phyloP scores from a whole-genome alignment of 2,329 filamentous ascomycete genomes.

The Penicillium sp. region DNA sequence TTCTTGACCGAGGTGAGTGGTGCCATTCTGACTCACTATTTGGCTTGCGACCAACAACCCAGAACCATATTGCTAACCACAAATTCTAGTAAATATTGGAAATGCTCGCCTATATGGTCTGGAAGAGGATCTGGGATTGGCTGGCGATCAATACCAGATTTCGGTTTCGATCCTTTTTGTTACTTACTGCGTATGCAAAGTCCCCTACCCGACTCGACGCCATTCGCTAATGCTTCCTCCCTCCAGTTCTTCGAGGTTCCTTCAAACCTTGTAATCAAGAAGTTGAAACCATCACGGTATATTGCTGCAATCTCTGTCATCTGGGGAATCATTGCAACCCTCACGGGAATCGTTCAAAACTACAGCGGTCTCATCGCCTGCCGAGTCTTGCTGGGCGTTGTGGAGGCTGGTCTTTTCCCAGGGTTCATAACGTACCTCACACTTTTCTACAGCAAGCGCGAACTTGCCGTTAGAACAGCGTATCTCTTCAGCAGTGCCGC shows the following conservation, averaged over 20 bases:
- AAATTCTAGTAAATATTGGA: constrained; percentile 66
- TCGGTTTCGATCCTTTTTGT: constrained; percentile 70
- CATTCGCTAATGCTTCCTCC: constrained; percentile 10
- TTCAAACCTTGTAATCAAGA: constrained; percentile 67
- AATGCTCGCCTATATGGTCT: constrained; percentile 70
- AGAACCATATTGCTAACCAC: constrained; percentile 14
- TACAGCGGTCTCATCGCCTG: constrained; percentile 70
- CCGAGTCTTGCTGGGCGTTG: constrained; percentile 68
- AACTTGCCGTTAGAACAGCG: constrained; percentile 72
- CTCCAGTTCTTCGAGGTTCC: constrained; percentile 63
- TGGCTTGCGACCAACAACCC: background rate
- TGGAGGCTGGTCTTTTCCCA: constrained; percentile 73
- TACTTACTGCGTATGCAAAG: constrained; percentile 57
- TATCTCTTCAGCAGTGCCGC: constrained; percentile 70
- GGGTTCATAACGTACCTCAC: constrained; percentile 72
- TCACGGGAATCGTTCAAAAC: constrained; percentile 67
- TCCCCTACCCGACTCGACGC: background rate
- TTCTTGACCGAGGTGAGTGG: constrained; percentile 64
- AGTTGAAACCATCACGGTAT: constrained; percentile 65
- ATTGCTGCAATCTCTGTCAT: constrained; percentile 63
- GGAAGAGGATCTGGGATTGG: constrained; percentile 64
- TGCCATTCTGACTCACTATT: constrained; percentile 5
- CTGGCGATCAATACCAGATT: constrained; percentile 70
- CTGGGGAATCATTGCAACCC: constrained; percentile 51
- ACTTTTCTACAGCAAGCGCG: constrained; percentile 75